These are phyloP conservation scores for Xylaria sp. DNA, from an alignment of 2,329 filamentous ascomycete genomes.

Conservation along the genomic window DNA sequence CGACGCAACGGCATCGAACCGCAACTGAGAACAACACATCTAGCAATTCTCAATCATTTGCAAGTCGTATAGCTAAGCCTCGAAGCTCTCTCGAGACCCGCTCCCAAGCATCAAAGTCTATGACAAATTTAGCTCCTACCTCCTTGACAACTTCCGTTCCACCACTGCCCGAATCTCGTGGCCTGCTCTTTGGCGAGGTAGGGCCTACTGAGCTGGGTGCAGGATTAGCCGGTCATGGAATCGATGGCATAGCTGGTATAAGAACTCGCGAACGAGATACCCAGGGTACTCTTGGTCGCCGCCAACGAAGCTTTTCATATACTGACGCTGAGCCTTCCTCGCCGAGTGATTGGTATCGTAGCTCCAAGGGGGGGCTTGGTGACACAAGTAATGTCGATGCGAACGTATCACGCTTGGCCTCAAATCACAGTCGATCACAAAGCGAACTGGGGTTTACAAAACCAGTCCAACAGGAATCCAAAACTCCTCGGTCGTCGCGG, in stretches of 20 bases:
- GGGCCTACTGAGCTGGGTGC: slow-evolving; percentile 66
- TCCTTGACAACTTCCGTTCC: slow-evolving; percentile 43
- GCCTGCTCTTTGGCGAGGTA: slow-evolving; percentile 80
- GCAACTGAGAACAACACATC: slow-evolving; percentile 62
- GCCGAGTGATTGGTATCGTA: slow-evolving; percentile 63
- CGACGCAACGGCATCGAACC: slow-evolving; percentile 59
- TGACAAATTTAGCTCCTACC: slow-evolving; percentile 53
- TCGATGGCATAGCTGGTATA: slow-evolving; percentile 62
- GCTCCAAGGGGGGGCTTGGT: slow-evolving; percentile 36
- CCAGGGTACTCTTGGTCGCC: slow-evolving; percentile 58
- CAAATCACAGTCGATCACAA: slow-evolving; percentile 61
- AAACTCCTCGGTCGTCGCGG: slow-evolving; percentile 47
- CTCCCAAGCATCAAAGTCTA: slow-evolving; percentile 56
- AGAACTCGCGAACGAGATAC: slow-evolving; percentile 79
- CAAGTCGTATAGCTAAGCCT: slow-evolving; percentile 67
- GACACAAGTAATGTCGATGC: slow-evolving; percentile 34
- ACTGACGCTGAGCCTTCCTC: slow-evolving; percentile 68
- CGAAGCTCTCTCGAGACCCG: slow-evolving; percentile 51
- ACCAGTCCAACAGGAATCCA: slow-evolving; percentile 46
- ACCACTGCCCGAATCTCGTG: slow-evolving; percentile 52
- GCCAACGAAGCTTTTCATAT: slow-evolving; percentile 66
- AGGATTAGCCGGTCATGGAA: slow-evolving; percentile 68
- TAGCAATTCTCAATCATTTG: slow-evolving; percentile 67
- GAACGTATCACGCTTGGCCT: slow-evolving; percentile 48
- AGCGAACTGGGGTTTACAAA: slow-evolving; percentile 66